Base-by-base conservation (phyloP, 352 stramenopile species). In the Phytophthora sojae region DNA sequence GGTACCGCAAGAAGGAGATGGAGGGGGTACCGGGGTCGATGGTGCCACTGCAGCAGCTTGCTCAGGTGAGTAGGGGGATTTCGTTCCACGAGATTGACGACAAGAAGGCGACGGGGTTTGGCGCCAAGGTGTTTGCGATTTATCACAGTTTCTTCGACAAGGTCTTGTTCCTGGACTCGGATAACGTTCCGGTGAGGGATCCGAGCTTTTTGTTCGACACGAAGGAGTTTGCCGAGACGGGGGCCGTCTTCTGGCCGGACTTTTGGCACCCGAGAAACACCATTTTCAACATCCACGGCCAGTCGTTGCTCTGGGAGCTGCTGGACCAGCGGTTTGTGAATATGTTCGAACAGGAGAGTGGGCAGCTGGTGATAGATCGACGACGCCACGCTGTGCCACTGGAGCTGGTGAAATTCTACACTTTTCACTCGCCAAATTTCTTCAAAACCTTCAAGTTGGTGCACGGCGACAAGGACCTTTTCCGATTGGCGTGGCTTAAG, bases 321-420 rank as follows among this genome's bases (percentile, higher is more conserved):
- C 65, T 92, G 3, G 81, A 75, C 19, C 26, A 83, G 26, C 52
- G 56, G 0, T 85, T 80, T 54, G 77, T 87, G 7, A 70, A 88
- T 71, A 90, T 89, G 82, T 91, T 91, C 47, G 82, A 92, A 59
- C 84, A 92, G 71, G 85, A 92, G 50, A 90, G 82, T 35, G 85
- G 82, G 0, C 85, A 92, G 50, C 19, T 92, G 11, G 57, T 90
- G 8, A 79, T 92, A 21, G 69, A 90, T 45, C 73, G 77, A 39
- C 45, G 44, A 44, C 79, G 77, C n/a, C 75, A 81, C 54, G 56
- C 70, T n/a, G 67, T 61, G 0, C 56, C 82, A 4, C 44, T 88
- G 12, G 59, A 81, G 6, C 53, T 76, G 17, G 77, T 86, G 21
- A 71, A 79, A 19, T 88, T 91, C 53, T 88, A 87, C 52, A 71